A percentile compares a stretch with the other conserved stretches of the same genome.
Evolutionary conservation across 257 asterid species (phyloP).

Genomic region (Plectranthus barbatus): DNA sequence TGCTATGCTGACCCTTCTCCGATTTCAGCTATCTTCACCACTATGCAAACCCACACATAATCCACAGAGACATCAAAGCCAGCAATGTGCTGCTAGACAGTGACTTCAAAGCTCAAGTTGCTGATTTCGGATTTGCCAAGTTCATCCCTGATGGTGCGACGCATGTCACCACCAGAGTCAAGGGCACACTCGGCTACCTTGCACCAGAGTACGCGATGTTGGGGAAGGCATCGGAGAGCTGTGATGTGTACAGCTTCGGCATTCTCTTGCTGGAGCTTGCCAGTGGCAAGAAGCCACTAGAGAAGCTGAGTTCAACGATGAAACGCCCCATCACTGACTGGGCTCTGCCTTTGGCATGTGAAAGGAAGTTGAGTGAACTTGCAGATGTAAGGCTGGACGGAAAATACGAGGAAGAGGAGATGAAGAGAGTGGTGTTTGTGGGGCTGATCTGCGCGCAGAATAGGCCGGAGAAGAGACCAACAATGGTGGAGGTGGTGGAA

Average conservation of each 20-base stretch:
- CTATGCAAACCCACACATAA: slow-evolving; percentile 77
- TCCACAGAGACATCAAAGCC: slow-evolving; percentile 84
- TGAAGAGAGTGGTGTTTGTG: slow-evolving; percentile 57
- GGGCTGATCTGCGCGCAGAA: slow-evolving; percentile 59
- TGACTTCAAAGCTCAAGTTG: slow-evolving; percentile 71
- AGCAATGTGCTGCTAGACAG: slow-evolving; percentile 75
- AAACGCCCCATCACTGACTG: slow-evolving; percentile 65
- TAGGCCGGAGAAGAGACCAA: slow-evolving; percentile 74
- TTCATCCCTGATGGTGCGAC: slow-evolving; percentile 89
- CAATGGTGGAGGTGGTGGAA: slow-evolving; percentile 66
- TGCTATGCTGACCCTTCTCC: slow-evolving; percentile 8
- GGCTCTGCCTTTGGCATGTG: slow-evolving; percentile 73
- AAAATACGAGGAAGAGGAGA: slow-evolving; percentile 63
- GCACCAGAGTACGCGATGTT: slow-evolving; percentile 91
- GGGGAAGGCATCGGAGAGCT: slow-evolving; percentile 83
- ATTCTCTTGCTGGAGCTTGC: slow-evolving; percentile 90
- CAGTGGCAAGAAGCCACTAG: slow-evolving; percentile 80
- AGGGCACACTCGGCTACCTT: slow-evolving; percentile 90
- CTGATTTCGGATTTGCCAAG: slow-evolving; percentile 87
- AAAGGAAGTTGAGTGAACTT: slow-evolving; percentile 50
- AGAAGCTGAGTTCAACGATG: slow-evolving; percentile 38
- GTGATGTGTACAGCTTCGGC: slow-evolving; percentile 90
- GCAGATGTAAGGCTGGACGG: slow-evolving; percentile 62
- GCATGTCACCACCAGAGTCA: slow-evolving; percentile 72
- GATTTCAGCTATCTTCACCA: slow-evolving; percentile 69